Evolutionary conservation across 192 early-diverging fungal genomes (phyloP).

Genomic region (Coemansia sp.): DNA sequence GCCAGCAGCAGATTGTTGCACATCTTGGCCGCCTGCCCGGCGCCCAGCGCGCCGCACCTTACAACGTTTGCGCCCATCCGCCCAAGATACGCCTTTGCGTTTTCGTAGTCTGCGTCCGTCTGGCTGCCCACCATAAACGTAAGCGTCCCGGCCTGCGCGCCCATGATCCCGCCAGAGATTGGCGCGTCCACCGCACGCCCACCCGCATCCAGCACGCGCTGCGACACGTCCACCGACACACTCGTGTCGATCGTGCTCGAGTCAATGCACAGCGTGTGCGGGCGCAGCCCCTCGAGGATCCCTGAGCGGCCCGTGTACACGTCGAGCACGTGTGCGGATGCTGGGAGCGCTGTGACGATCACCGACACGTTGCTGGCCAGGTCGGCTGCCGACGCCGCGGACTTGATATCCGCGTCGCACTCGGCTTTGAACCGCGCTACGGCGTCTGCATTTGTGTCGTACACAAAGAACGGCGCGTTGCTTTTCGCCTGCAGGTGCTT

Average conservation of each 20-base stretch:
- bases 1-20: conserved; percentile 97
- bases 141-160: conserved; percentile 84
- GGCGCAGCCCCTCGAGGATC: conserved; percentile 55
- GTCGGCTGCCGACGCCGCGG: conserved; percentile 65
- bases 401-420: conserved; percentile 20
- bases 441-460: conserved; percentile 64
- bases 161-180: conserved; percentile 90
- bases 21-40: conserved; percentile 92
- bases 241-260: conserved; percentile 90
- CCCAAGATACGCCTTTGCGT: conserved; percentile 58
- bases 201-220: conserved; percentile 58
- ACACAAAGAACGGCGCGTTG: conserved; percentile 61
- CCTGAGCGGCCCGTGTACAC: conserved; percentile 81
- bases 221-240: conserved; percentile 71
- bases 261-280: conserved; percentile 70
- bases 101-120: conserved; percentile 57
- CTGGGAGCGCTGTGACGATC: conserved; percentile 92
- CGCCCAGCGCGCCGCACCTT: conserved; percentile 78
- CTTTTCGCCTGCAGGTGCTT: conserved; percentile 69
- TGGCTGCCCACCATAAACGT: conserved; percentile 95
- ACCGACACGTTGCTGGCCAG: conserved; percentile 69
- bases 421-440: conserved; percentile 56
- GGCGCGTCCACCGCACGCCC: conserved; percentile 84
- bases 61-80: conserved; percentile 91
- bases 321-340: conserved; percentile 70